phyloP scores from a whole-genome alignment of 1,139 yeast species.

The Debaryomyces psychrophilus region DNA sequence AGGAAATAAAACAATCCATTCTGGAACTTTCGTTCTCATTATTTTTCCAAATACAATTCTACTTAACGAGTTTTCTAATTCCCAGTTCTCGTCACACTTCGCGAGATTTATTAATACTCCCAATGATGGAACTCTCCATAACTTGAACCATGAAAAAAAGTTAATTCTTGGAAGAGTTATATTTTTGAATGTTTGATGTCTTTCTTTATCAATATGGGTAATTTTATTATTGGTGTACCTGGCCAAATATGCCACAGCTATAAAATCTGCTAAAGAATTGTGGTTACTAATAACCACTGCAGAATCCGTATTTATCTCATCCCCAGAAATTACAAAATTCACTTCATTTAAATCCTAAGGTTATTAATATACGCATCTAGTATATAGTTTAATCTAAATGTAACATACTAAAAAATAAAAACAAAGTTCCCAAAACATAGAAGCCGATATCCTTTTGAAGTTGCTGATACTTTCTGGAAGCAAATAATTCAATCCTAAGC shows the following conservation, averaged over 20 bases:
- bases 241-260: slow-evolving; percentile 51
- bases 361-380: slow-evolving; percentile 10
- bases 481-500: slow-evolving; percentile 20
- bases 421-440: slow-evolving; percentile 40
- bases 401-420: slow-evolving; percentile 37
- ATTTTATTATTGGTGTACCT: slow-evolving; percentile 19
- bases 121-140: slow-evolving; percentile 60
- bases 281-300: slow-evolving; percentile 59
- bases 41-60: slow-evolving; percentile 28
- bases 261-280: slow-evolving; percentile 55
- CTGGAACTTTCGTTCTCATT: slow-evolving; percentile 33
- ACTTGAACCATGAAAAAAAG: slow-evolving; percentile 63
- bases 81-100: slow-evolving; percentile 68
- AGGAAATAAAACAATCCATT: slow-evolving; percentile 68
- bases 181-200: slow-evolving; percentile 1
- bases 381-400: not conserved
- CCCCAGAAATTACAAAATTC: slow-evolving; percentile 45
- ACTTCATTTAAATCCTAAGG: slow-evolving; percentile 39
- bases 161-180: slow-evolving; percentile 43
- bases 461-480: slow-evolving; percentile 34
- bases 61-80: slow-evolving; percentile 40
- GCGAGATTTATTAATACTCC: slow-evolving; percentile 44
- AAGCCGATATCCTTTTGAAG: slow-evolving; percentile 26
- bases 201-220: not conserved
- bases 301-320: slow-evolving; percentile 44